Percentiles rank a stretch among this genome's conserved stretches.
These are phyloP conservation scores for Penicillium sclerotigenum DNA, from an alignment of 2,329 filamentous ascomycete genomes.

Conservation along the genomic window DNA sequence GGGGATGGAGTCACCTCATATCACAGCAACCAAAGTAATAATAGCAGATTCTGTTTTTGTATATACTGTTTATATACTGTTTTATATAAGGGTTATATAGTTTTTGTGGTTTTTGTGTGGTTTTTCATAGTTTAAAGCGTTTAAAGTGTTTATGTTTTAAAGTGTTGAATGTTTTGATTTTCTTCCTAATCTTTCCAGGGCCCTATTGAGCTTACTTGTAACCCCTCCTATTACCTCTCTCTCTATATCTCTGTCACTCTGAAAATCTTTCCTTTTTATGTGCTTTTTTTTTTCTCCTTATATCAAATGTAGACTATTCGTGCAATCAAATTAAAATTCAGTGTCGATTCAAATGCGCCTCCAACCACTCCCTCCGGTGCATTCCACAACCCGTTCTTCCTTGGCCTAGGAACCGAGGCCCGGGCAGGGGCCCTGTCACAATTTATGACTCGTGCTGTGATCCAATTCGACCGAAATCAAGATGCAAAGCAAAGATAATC, in stretches of 20 bases:
- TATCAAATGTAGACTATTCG: constrained; percentile 1
- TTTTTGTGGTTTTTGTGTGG: neutral
- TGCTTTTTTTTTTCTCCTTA: neutral
- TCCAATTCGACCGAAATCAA: constrained; percentile 19
- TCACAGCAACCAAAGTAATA: constrained; percentile 14
- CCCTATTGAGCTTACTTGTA: neutral
- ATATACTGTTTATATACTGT: neutral
- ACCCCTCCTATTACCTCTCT: neutral
- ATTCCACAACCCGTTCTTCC: constrained; percentile 22
- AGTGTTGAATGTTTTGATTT: neutral
- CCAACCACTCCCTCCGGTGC: constrained; percentile 17
- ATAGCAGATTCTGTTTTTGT: neutral
- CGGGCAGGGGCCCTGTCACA: constrained; percentile 19
- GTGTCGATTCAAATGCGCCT: constrained; percentile 10
- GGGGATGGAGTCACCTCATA: constrained; percentile 29
- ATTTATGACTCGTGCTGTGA: constrained; percentile 15
- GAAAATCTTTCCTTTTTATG: neutral
- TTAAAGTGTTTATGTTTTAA: neutral
- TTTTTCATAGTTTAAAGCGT: neutral
- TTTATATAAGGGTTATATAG: neutral
- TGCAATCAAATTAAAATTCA: neutral
- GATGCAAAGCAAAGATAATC: constrained; percentile 21
- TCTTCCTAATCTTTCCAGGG: neutral
- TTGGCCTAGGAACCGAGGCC: constrained; percentile 20
- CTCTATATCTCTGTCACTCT: neutral